Base-by-base conservation (phyloP, 2,329 filamentous ascomycete species). In the Chrysosporium queenslandicum region DNA sequence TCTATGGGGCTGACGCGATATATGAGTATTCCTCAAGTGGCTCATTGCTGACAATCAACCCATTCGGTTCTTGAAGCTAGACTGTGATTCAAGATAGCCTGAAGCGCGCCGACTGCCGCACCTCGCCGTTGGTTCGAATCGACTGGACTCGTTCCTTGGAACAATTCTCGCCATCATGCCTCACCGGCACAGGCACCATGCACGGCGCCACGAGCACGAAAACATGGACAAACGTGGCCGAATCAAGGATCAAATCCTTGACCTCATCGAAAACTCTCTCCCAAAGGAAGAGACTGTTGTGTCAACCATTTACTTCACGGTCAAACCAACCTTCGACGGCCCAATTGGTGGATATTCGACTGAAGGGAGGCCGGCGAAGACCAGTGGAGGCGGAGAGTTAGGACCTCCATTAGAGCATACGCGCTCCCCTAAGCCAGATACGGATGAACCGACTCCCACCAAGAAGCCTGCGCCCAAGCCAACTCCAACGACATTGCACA, bases 311-410 rank as follows among this genome's bases (percentile, higher is more conserved):
- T 77, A 79, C 62, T 69, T 78, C 42, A 80, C 77, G 0, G 68
- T 74, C 27, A 59, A 70, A 20, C 69, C 74, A 50, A 79, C 77
- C 36, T 81, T 79, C 57, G 65, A 68, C 14, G 77, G 75, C 23
- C 67, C 69, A 1, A 66, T 77, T 55, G 75, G 67, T 52, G 74
- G 74, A 54, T 77, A 73, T 59, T 66, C 67, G 12, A 77, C 76
- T 18, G 53, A 62, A 36, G 62, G 51, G 18, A 37, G 37, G 36
- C 39, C 52, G n/a, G 48, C 53, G 9, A 55, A 54, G 7, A 58
- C 47, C 16, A 47, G 37, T 23, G 46, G 34, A 11, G 11, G n/a
- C 23, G 41, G 23, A 20, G 42, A 34, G 4, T 56, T 69, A 4
- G 66, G 65, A 25, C 55, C 57, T 27, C 59, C 68, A n/a, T 58